Conservation (phyloP, 768 basidiomycete genomes). For the Mrakia gelida region DNA sequence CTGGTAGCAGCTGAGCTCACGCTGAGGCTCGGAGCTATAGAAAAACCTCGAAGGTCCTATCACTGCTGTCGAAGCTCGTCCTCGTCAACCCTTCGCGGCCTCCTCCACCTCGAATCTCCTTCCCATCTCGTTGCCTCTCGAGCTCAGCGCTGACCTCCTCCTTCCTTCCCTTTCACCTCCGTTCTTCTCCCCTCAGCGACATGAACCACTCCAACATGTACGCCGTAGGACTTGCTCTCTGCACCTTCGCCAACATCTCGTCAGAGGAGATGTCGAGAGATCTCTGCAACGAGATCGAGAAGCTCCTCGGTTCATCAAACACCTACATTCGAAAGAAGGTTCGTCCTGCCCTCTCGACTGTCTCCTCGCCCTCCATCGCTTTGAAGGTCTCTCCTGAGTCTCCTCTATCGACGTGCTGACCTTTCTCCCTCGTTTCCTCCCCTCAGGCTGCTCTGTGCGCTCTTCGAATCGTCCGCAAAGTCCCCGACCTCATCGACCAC, state of each 20-base stretch:
- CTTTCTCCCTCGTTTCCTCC: not conserved
- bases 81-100: not conserved
- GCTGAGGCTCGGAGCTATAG: too few relatives aligned
- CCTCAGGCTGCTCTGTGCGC: constrained; percentile 88
- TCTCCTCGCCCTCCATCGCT: not conserved
- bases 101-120: not conserved
- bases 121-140: not conserved
- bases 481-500: constrained; percentile 91
- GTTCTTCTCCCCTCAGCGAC: constrained; percentile 60
- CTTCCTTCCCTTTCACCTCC: not conserved
- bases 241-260: constrained; percentile 97
- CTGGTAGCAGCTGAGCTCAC: too few relatives aligned
- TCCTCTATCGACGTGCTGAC: not conserved
- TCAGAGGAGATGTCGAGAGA: constrained; percentile 99
- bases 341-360: constrained; percentile 33
- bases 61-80: not conserved
- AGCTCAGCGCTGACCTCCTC: not conserved
- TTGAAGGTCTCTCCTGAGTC: not conserved
- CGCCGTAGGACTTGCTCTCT: constrained; percentile 91
- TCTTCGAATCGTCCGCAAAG: constrained; percentile 86
- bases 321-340: constrained; percentile 99
- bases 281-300: constrained; percentile 95
- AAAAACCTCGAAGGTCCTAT: too few relatives aligned
- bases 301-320: constrained; percentile 92
- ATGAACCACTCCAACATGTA: constrained; percentile 99